A percentile compares a stretch with the other conserved stretches of the same genome.
Evolutionary conservation across 352 stramenopile genomes (phyloP).

Genomic region (Hyaloperonospora brassicae): DNA sequence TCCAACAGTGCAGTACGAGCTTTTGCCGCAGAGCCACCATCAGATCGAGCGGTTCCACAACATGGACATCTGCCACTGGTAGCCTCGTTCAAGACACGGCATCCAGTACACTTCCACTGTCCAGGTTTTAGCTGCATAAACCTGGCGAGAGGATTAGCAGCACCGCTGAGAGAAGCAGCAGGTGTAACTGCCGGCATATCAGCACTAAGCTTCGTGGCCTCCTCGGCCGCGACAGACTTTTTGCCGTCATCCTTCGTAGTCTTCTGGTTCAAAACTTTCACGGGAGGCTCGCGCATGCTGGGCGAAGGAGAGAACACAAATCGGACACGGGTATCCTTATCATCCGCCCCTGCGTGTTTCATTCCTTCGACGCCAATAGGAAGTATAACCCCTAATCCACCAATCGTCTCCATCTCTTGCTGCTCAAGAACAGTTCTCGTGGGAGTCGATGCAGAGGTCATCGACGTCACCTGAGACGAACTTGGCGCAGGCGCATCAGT

Average conservation of each 20-base stretch:
- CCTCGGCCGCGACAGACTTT: constrained; percentile 11
- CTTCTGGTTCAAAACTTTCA: constrained; percentile 25
- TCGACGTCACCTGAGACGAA: constrained; percentile 30
- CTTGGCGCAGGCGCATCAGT: too few relatives aligned
- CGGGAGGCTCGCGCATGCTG: constrained; percentile 48
- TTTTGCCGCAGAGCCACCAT: constrained; percentile 7
- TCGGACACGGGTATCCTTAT: constrained; percentile 40
- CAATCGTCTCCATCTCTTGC: constrained; percentile 23
- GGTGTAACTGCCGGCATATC: neutral
- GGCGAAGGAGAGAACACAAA: constrained; percentile 62
- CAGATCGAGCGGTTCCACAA: constrained; percentile 57
- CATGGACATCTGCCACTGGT: constrained; percentile 65
- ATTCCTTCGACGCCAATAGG: constrained; percentile 16
- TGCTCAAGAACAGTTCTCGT: constrained; percentile 1
- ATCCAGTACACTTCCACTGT: constrained; percentile 76
- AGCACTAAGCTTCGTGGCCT: neutral
- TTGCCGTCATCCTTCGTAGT: constrained; percentile 16
- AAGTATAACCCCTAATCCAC: constrained; percentile 49
- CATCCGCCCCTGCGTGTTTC: constrained; percentile 17
- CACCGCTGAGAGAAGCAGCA: constrained; percentile 14
- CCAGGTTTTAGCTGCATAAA: constrained; percentile 62
- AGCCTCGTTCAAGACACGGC: constrained; percentile 55
- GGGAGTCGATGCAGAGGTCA: too few relatives aligned
- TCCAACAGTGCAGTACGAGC: constrained; percentile 9
- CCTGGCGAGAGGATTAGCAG: constrained; percentile 43